phyloP scores from a whole-genome alignment of 768 basidiomycete species.

The Agrocybe praecox region DNA sequence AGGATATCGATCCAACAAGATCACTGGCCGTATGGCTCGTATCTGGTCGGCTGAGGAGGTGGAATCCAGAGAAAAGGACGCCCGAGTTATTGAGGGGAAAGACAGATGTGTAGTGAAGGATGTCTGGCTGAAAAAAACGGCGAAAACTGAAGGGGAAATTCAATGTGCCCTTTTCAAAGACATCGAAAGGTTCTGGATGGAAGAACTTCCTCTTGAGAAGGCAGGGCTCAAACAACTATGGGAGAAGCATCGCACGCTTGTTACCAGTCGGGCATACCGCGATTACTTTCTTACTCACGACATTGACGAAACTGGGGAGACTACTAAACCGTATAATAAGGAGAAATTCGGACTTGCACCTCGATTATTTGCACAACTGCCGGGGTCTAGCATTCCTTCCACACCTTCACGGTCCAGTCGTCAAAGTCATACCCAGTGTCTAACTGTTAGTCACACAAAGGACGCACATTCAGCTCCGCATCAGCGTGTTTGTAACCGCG shows the following conservation, averaged over 20 bases:
- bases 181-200: conserved; percentile 1
- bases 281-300: background rate
- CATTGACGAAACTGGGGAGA: background rate
- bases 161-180: conserved; percentile 12
- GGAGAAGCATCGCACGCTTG: background rate
- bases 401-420: background rate
- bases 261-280: background rate
- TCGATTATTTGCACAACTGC: background rate
- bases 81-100: background rate
- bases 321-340: background rate
- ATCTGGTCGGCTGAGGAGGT: background rate
- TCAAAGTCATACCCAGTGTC: too few relatives aligned
- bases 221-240: background rate
- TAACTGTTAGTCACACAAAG: too few relatives aligned
- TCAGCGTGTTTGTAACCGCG: background rate
- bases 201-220: too few relatives aligned
- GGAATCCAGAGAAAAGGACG: background rate
- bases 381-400: background rate
- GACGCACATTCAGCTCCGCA: too few relatives aligned
- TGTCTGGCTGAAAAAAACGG: conserved; percentile 15
- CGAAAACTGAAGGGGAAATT: conserved; percentile 13
- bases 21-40: conserved; percentile 13
- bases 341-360: too few relatives aligned
- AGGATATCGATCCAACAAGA: conserved; percentile 9
- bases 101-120: conserved; percentile 16